Base-by-base conservation (phyloP, 2,329 filamentous ascomycete species). In the Dactylellina haptotyla region DNA sequence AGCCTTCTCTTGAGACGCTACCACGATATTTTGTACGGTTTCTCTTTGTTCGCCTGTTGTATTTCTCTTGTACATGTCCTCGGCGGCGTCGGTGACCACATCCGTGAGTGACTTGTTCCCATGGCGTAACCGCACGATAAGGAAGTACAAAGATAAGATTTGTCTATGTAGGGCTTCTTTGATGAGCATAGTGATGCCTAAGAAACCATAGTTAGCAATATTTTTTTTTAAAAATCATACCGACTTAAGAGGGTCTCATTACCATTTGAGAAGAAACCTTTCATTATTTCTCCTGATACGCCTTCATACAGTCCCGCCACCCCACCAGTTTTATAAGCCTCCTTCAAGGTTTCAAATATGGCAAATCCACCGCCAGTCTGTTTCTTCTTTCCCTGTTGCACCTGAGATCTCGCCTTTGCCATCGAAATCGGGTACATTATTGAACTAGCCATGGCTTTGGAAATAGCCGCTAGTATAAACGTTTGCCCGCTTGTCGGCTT, bases 371-470 rank as follows among this genome's bases (percentile, higher is more conserved):
- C 43, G 32, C 50, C 23, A 46, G 45, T 59, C 45, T 71, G 79
- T 45, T 71, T 80, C 20, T 80, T 80, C 1, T 73, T 79, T 46
- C 71, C 80, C 25, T 79, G 80, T 0, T 85, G 84, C 23, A 90
- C 86, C 79, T 96, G 92, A 2, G 91, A 85, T 25, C 91, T 85
- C 1, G 91, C 87, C 82, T 94, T 94, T n/a, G 91, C 92, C 28
- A 93, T 87, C 65, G 91, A 90, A 80, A 97, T 89, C 0, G 93
- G 93, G 79, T 96, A 97, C 0, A 91, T 96, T 66, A 93, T 82
- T 0, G 87, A 85, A 5, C 89, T 91, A 0, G 92, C 92, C 23
- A 89, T 82, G 0, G 88, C 88, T 81, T 97, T 97, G 80, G 90
- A 93, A 25, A 89, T 79, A 0, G 92, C 92, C 0, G 93, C 92